Percentiles rank a stretch among this genome's conserved stretches.
Conservation (phyloP, 179 eudicot species). For the Dionaea muscipula region DNA sequence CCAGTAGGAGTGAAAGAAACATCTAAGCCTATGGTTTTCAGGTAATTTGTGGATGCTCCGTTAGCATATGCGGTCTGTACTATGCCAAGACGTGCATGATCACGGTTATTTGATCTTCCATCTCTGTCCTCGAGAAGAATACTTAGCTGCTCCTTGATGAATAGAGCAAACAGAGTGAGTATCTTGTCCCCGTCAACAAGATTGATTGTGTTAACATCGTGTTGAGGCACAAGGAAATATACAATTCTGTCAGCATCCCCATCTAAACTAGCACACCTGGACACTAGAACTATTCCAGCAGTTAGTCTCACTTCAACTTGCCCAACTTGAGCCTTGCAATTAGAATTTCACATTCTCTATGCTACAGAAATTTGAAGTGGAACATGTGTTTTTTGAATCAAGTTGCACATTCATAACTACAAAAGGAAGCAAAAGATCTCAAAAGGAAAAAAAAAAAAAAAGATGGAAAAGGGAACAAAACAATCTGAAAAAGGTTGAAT, state of each 20-base stretch:
- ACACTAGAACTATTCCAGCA: conserved; percentile 37
- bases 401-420: too few relatives aligned
- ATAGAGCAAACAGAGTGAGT: conserved; percentile 67
- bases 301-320: conserved; percentile 18
- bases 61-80: conserved; percentile 98
- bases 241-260: conserved; percentile 98
- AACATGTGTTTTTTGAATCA: too few relatives aligned
- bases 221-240: conserved; percentile 50
- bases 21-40: conserved; percentile 60
- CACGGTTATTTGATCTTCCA: conserved; percentile 14
- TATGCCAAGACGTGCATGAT: conserved; percentile 47
- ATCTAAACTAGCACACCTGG: conserved; percentile 97
- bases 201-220: conserved; percentile 36
- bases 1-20: conserved; percentile 83
- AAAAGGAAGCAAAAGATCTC: too few relatives aligned
- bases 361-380: too few relatives aligned
- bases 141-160: conserved; percentile 53
- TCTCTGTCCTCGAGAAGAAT: conserved; percentile 25
- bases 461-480: too few relatives aligned
- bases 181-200: conserved; percentile 97
- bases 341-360: too few relatives aligned
- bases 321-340: not conserved
- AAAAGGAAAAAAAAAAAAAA: too few relatives aligned
- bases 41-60: conserved; percentile 83
- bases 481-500: too few relatives aligned